These are phyloP conservation scores for Auriscalpium vulgare DNA, from an alignment of 768 basidiomycete species.

Conservation along the genomic window DNA sequence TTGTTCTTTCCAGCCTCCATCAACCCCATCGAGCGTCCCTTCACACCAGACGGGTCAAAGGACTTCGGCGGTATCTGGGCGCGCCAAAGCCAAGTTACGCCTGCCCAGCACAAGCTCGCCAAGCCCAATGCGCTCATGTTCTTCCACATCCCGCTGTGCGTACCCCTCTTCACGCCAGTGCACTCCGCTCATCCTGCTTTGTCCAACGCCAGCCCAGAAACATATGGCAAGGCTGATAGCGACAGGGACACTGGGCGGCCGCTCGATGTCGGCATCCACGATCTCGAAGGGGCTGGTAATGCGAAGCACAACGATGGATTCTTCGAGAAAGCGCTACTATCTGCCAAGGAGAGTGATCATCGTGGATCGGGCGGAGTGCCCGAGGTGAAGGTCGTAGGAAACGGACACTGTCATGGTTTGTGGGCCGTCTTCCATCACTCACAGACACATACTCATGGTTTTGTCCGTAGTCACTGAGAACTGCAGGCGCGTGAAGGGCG, in stretches of 20 bases:
- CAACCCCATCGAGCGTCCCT: constrained; percentile 72
- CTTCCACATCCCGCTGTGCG: constrained; percentile 93
- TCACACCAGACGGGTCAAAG: constrained; percentile 64
- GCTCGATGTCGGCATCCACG: constrained; percentile 64
- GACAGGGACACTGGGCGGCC: constrained; percentile 49
- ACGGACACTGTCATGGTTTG: constrained; percentile 86
- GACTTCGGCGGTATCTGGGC: constrained; percentile 65
- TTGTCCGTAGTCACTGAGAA: constrained; percentile 67
- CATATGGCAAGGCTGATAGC: constrained; percentile 62
- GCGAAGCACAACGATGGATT: constrained; percentile 74
- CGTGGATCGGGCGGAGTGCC: constrained; percentile 35
- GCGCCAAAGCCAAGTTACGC: constrained; percentile 52
- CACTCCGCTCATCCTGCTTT: background rate
- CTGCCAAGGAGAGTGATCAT: constrained; percentile 65
- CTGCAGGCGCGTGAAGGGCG: constrained; percentile 73
- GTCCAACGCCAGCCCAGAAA: constrained; percentile 48
- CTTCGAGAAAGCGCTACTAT: constrained; percentile 73
- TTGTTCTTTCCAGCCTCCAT: constrained; percentile 39
- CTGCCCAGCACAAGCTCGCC: constrained; percentile 49
- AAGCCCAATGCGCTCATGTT: constrained; percentile 97
- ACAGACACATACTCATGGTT: constrained; percentile 12
- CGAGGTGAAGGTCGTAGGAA: constrained; percentile 83
- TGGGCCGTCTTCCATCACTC: background rate
- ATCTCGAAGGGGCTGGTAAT: constrained; percentile 50
- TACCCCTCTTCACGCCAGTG: constrained; percentile 3